Evolutionary conservation across 345 rosid species (phyloP).

Genomic region (Noccaea caerulescens): DNA sequence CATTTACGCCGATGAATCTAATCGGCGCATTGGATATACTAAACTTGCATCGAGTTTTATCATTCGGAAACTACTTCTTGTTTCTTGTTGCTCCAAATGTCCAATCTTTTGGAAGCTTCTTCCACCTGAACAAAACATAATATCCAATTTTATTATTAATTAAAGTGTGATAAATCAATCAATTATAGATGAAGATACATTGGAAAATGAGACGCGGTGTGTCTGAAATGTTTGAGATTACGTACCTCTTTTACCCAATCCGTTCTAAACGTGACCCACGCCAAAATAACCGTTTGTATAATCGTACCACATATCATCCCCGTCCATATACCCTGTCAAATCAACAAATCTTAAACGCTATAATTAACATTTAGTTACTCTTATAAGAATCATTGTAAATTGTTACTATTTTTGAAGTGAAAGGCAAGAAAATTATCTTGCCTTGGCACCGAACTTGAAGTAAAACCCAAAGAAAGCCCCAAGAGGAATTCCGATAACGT

Average conservation of each 20-base stretch:
- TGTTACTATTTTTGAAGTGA: neutral
- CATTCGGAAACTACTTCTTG: constrained; percentile 27
- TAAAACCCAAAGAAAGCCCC: constrained; percentile 67
- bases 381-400: neutral
- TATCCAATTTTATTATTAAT: neutral
- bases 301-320: constrained; percentile 73
- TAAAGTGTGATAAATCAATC: neutral
- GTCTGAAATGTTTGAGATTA: neutral
- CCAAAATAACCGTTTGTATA: constrained; percentile 63
- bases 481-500: constrained; percentile 67
- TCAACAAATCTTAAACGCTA: constrained; percentile 3
- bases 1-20: neutral
- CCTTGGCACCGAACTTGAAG: constrained; percentile 71
- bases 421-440: constrained; percentile 6
- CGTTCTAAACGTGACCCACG: constrained; percentile 64
- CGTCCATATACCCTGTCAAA: constrained; percentile 65
- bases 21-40: neutral
- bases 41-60: neutral
- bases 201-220: neutral
- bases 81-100: constrained; percentile 41
- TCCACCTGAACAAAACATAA: constrained; percentile 40
- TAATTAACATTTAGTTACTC: neutral
- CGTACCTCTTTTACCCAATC: constrained; percentile 69
- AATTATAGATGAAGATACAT: neutral
- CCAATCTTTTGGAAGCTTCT: constrained; percentile 45